Percentiles rank a stretch among this genome's conserved stretches.
These are phyloP conservation scores for Aspergillus melleus DNA, from an alignment of 2,329 filamentous ascomycete genomes.

Conservation along the genomic window DNA sequence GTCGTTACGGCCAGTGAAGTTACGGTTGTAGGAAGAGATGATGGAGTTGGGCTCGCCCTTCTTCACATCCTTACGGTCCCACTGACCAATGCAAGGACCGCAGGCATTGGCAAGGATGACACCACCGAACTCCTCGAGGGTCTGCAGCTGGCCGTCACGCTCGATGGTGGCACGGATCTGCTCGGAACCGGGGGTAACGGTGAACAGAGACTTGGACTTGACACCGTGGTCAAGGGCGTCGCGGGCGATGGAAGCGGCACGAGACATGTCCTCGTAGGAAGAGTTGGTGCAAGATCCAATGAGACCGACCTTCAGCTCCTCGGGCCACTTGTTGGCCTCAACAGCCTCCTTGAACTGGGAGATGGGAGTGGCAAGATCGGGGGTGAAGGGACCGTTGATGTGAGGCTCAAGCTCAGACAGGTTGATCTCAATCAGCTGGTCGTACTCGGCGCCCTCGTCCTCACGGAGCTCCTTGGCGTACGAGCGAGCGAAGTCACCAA, in stretches of 20 bases:
- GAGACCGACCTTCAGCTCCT: constrained; percentile 92
- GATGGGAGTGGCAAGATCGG: constrained; percentile 95
- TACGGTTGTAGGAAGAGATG: constrained; percentile 98
- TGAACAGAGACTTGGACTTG: constrained; percentile 92
- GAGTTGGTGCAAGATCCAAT: constrained; percentile 99
- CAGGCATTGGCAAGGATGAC: constrained; percentile 95
- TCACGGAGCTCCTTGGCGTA: constrained; percentile 85
- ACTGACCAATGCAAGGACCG: constrained; percentile 89
- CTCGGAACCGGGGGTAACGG: constrained; percentile 93
- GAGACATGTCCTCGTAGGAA: constrained; percentile 86
- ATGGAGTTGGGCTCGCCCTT: constrained; percentile 97
- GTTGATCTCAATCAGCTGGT: constrained; percentile 95
- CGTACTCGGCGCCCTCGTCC: constrained; percentile 91
- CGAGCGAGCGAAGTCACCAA: constrained; percentile 82
- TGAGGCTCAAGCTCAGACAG: constrained; percentile 92
- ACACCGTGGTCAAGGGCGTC: constrained; percentile 90
- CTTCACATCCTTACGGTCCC: constrained; percentile 90
- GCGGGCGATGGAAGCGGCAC: constrained; percentile 84
- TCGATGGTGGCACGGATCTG: constrained; percentile 93
- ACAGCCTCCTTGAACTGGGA: constrained; percentile 96
- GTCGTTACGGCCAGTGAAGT: constrained; percentile 98
- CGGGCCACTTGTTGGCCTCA: constrained; percentile 92
- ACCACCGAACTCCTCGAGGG: constrained; percentile 94
- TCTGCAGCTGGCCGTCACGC: constrained; percentile 86
- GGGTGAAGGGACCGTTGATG: constrained; percentile 98